Base-by-base conservation (phyloP, 2,329 filamentous ascomycete species). In the Trichoderma guizhouense region DNA sequence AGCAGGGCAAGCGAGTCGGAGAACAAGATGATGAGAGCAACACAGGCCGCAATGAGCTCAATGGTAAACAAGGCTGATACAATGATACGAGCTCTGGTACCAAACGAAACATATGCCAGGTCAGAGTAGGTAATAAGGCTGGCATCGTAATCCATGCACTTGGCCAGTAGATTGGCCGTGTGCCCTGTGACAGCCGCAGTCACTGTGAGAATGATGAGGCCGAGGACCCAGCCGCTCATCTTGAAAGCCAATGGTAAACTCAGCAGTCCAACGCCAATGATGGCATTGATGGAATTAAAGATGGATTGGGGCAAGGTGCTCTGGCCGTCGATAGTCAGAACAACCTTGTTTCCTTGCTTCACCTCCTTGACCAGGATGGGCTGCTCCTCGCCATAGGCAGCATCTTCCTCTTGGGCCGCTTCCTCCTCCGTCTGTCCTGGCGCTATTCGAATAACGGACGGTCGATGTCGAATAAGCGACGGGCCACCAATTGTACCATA, bases 281-380 rank as follows among this genome's bases (percentile, higher is more conserved):
- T 84, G 65, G 97, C 93, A 74, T 97, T 97, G 79, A 95, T 95
- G 3, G 94, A 97, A 82, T 99, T 99, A 86, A 98, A 97, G 74
- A 98, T 88, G 7, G 95, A 98, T 83, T 98, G 95, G 0, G 94
- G 94, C 18, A 98, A 86, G 1, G 95, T 99, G n/a, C 94, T 97
- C 83, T 97, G 94, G 51, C 95, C 95, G 73, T 97, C 92, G 3
- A 97, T 91, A 3, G 95, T 88, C 76, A 95, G 88, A 71, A 97
- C 89, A 62, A 95, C 88, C 78, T 92, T 94, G 55, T 96, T 94
- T 75, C 96, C 94, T 76, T 96, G 93, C 79, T 97, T 93, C 14
- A 97, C 88, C 80, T 95, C 92, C 83, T 94, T 95, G 68, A 98
- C 91, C n/a, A 97, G 83, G 70, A 98, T 87, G 2, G 93, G 93